Evolutionary conservation across 202 grass and related monocot species (phyloP).

Genomic region (Cymbopogon flexuosus): DNA sequence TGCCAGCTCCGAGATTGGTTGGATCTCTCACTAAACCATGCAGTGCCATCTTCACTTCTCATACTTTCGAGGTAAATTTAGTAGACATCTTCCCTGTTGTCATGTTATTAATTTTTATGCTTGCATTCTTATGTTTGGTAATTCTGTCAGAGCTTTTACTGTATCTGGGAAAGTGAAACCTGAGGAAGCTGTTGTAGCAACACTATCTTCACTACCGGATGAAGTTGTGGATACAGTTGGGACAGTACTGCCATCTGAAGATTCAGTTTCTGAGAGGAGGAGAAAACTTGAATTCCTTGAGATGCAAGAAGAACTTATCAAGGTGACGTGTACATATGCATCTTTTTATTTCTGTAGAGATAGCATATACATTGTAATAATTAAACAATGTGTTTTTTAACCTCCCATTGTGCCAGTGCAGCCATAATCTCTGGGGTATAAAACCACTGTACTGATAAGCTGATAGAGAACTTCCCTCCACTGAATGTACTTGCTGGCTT

Average conservation of each 20-base stretch:
- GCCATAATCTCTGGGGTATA: background rate
- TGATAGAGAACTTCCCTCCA: background rate
- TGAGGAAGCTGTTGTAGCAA: slow-evolving; percentile 97
- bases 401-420: slow-evolving; percentile 7
- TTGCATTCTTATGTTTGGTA: slow-evolving; percentile 22
- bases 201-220: slow-evolving; percentile 94
- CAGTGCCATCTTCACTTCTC: slow-evolving; percentile 90
- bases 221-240: slow-evolving; percentile 98
- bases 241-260: slow-evolving; percentile 92
- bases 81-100: slow-evolving; percentile 13
- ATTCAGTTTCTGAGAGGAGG: slow-evolving; percentile 96
- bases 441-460: slow-evolving; percentile 12
- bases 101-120: background rate
- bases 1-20: slow-evolving; percentile 88
- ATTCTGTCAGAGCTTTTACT: slow-evolving; percentile 71
- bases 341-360: slow-evolving; percentile 13
- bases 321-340: slow-evolving; percentile 40
- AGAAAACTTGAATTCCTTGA: slow-evolving; percentile 95
- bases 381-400: background rate
- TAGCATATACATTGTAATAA: background rate
- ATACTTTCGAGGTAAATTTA: slow-evolving; percentile 89
- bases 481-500: background rate
- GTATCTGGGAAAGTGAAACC: slow-evolving; percentile 97
- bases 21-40: slow-evolving; percentile 89
- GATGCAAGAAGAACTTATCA: slow-evolving; percentile 99